Conservation (phyloP, 805 yeast species). For the Torulaspora indica region DNA sequence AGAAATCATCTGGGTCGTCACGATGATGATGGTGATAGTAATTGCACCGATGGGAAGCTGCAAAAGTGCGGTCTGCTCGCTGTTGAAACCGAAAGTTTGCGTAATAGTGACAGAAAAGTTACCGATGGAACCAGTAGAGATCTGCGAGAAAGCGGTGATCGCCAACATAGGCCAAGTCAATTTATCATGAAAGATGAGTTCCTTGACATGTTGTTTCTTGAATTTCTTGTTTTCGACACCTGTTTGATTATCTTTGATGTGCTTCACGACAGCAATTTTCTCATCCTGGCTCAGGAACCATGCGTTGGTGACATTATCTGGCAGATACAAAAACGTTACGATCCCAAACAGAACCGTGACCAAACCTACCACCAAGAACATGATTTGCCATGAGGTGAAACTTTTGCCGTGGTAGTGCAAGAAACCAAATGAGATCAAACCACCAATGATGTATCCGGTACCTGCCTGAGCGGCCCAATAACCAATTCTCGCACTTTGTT, state of each 20-base stretch:
- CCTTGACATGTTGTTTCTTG: conserved; percentile 44
- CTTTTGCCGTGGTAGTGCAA: conserved; percentile 44
- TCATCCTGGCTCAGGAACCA: conserved; percentile 41
- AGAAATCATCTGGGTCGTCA: conserved; percentile 39
- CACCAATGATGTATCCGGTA: conserved; percentile 44
- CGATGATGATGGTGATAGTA: conserved; percentile 40
- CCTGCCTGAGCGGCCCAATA: conserved; percentile 59
- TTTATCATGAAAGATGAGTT: conserved; percentile 43
- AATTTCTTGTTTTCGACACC: conserved; percentile 49
- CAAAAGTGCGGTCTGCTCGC: conserved; percentile 43
- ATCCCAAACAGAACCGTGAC: conserved; percentile 50
- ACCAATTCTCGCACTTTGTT: conserved; percentile 51
- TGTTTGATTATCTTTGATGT: conserved; percentile 46
- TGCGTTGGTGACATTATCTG: conserved; percentile 44
- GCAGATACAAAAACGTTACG: conserved; percentile 41
- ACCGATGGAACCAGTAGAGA: conserved; percentile 49
- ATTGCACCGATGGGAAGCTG: conserved; percentile 57
- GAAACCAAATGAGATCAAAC: conserved; percentile 47
- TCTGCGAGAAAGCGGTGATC: conserved; percentile 44
- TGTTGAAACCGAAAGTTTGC: conserved; percentile 47
- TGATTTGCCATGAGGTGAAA: conserved; percentile 56
- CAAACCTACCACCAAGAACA: conserved; percentile 53
- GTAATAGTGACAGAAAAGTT: conserved; percentile 51
- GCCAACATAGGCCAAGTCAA: conserved; percentile 49
- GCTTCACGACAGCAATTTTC: conserved; percentile 44